Evolutionary conservation across 116 monocot species (phyloP).

Genomic region (Phalaenopsis hybrid): DNA sequence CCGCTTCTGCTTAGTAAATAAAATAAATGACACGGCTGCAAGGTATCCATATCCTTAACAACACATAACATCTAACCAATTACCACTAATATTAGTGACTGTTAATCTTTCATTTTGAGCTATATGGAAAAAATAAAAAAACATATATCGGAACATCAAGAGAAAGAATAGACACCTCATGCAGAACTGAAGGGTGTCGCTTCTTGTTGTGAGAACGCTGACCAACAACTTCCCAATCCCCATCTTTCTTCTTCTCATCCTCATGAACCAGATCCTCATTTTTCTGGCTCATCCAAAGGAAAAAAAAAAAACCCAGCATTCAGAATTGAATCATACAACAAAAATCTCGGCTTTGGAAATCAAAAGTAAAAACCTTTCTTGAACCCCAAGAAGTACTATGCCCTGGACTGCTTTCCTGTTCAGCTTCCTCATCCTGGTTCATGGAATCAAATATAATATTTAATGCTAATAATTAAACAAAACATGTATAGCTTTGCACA

Average conservation of each 20-base stretch:
- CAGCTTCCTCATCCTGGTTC: not conserved
- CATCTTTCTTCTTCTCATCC: conserved; percentile 32
- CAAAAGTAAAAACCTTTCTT: conserved; percentile 19
- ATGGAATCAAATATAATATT: not conserved
- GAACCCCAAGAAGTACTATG: conserved; percentile 5
- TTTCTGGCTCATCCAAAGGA: conserved; percentile 11
- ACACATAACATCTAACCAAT: not conserved
- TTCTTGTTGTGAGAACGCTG: conserved; percentile 24
- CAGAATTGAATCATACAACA: not conserved
- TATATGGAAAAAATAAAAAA: not conserved
- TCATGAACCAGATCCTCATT: not conserved
- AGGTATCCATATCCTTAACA: not conserved
- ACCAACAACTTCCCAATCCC: conserved; percentile 63
- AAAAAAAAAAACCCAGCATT: not conserved
- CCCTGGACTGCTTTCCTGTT: not conserved
- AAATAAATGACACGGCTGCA: not conserved
- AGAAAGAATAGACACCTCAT: conserved; percentile 15
- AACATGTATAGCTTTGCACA: not conserved
- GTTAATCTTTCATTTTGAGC: not conserved
- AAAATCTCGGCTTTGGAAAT: not conserved
- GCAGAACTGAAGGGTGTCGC: conserved; percentile 12
- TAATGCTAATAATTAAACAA: not conserved
- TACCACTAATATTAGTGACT: not conserved
- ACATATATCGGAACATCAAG: not conserved
- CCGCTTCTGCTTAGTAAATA: not conserved